These are phyloP conservation scores for Globomyces pollinis-pini DNA, from an alignment of 192 early-diverging fungal genomes.

Conservation along the genomic window DNA sequence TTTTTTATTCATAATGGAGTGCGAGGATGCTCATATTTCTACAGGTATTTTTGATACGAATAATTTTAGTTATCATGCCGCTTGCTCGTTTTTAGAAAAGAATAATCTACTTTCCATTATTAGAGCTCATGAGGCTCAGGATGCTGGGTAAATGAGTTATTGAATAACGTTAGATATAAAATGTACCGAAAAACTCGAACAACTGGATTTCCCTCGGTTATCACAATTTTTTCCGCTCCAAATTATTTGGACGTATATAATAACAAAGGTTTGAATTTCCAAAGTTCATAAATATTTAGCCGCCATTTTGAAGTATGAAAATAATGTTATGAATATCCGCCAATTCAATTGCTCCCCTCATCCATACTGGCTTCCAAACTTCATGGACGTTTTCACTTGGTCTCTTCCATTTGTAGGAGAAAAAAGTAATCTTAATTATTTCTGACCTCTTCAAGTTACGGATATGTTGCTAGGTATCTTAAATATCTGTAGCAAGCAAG, in stretches of 20 bases:
- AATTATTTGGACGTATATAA: slow-evolving; percentile 98
- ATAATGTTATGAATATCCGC: slow-evolving; percentile 99
- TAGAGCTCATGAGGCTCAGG: slow-evolving; percentile 96
- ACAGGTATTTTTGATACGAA: slow-evolving; percentile 36
- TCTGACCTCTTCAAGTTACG: slow-evolving; percentile 70
- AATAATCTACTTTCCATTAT: slow-evolving; percentile 93
- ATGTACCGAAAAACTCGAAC: slow-evolving; percentile 95
- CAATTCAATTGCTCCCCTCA: slow-evolving; percentile 92
- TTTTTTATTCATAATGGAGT: slow-evolving; percentile 89
- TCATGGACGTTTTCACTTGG: slow-evolving; percentile 99
- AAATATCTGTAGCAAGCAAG: slow-evolving; percentile 92
- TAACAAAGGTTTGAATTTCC: slow-evolving; percentile 67
- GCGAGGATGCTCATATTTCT: slow-evolving; percentile 93
- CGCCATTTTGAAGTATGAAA: slow-evolving; percentile 95
- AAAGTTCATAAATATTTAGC: too few relatives aligned
- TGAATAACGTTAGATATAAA: slow-evolving; percentile 44
- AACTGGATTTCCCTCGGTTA: slow-evolving; percentile 92
- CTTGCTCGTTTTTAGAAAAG: slow-evolving; percentile 86
- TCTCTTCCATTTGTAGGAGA: slow-evolving; percentile 96
- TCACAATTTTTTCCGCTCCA: slow-evolving; percentile 96
- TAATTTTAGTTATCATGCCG: slow-evolving; percentile 72
- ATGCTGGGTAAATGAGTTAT: slow-evolving; percentile 53
- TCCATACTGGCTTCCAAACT: slow-evolving; percentile 98
- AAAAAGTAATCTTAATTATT: slow-evolving; percentile 46
- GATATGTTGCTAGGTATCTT: slow-evolving; percentile 94